phyloP scores from a whole-genome alignment of 108 stramenopile species.

The Nitzschia inconspicua region DNA sequence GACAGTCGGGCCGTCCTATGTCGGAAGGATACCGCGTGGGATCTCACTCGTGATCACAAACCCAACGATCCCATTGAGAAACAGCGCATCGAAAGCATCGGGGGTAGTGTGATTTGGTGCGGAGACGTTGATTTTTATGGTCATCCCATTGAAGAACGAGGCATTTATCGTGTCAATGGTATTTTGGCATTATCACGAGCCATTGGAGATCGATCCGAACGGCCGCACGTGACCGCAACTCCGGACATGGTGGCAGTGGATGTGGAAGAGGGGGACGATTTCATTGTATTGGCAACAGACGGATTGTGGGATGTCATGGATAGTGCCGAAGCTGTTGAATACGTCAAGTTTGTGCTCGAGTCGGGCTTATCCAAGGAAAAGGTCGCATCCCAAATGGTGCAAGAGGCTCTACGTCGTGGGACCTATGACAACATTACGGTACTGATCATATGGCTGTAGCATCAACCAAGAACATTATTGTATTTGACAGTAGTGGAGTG shows the following conservation, averaged over 20 bases:
- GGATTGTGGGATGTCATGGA: conserved; percentile 93
- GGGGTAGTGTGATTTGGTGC: conserved; percentile 76
- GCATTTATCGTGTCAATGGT: conserved; percentile 93
- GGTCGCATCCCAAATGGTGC: conserved; percentile 64
- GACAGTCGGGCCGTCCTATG: conserved; percentile 84
- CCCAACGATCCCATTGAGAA: conserved; percentile 62
- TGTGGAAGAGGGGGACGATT: conserved; percentile 34
- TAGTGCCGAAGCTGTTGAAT: conserved; percentile 72
- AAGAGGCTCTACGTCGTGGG: conserved; percentile 76
- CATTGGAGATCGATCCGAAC: conserved; percentile 90
- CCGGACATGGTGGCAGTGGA: conserved; percentile 69
- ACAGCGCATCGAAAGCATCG: conserved; percentile 54
- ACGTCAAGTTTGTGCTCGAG: conserved; percentile 44
- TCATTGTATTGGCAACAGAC: conserved; percentile 77
- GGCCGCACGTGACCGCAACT: conserved; percentile 79
- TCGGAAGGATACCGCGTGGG: conserved; percentile 58
- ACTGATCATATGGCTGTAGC: conserved; percentile 75
- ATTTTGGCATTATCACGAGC: conserved; percentile 92
- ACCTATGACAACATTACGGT: conserved; percentile 84
- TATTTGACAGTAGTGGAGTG: too few species aligned
- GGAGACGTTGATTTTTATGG: conserved; percentile 38
- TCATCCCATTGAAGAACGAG: conserved; percentile 54
- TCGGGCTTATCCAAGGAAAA: conserved; percentile 2
- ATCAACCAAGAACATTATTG: too few species aligned
- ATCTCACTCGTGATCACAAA: conserved; percentile 86